These are phyloP conservation scores for Camellia lanceoleosa DNA, from an alignment of 148 eudicot genomes.

Conservation along the genomic window DNA sequence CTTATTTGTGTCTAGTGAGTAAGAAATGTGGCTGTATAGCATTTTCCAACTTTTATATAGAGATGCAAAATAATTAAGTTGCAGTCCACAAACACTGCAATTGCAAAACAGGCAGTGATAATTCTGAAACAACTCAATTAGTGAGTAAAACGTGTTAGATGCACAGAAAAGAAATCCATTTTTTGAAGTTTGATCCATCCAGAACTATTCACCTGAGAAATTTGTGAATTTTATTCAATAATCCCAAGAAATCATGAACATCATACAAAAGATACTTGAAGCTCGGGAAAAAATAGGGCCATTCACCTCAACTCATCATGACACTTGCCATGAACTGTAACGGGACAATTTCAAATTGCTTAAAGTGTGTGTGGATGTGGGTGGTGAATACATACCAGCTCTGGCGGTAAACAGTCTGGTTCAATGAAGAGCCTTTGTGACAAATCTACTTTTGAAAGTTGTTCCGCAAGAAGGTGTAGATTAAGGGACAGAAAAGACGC, in stretches of 20 bases:
- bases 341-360: background rate
- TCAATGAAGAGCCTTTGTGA: conserved; percentile 73
- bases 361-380: background rate
- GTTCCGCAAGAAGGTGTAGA: conserved; percentile 60
- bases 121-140: background rate
- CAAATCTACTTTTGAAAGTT: conserved; percentile 57
- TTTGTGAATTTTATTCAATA: background rate
- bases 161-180: background rate
- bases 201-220: background rate
- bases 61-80: background rate
- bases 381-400: conserved; percentile 42
- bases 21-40: no score
- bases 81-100: background rate
- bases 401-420: conserved; percentile 58
- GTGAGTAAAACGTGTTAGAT: background rate
- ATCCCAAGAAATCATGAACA: conserved; percentile 8
- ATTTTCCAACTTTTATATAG: background rate
- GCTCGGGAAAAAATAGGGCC: background rate
- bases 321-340: background rate
- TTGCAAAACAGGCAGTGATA: background rate
- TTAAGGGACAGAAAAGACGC: conserved; percentile 67
- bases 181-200: background rate
- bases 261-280: background rate
- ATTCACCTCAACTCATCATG: background rate
- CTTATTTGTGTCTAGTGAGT: no score